A percentile compares a stretch with the other conserved stretches of the same genome.
phyloP scores from a whole-genome alignment of 2,329 filamentous ascomycete species.

The Ilyonectria mors-panacis region DNA sequence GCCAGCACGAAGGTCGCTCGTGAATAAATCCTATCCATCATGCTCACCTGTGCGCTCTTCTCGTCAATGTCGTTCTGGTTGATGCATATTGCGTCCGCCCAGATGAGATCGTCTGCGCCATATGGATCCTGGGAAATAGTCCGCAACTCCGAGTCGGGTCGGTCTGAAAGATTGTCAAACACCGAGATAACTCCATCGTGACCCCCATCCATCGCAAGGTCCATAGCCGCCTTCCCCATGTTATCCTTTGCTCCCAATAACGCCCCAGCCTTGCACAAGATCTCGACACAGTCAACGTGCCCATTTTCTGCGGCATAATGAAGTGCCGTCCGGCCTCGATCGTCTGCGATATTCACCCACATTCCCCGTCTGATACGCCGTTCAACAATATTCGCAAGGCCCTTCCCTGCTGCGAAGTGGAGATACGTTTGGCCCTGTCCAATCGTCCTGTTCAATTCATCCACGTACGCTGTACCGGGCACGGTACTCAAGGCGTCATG shows the following conservation, averaged over 20 bases:
- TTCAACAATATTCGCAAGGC: slow-evolving; percentile 15
- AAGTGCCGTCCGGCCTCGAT: slow-evolving; percentile 30
- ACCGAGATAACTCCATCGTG: slow-evolving; percentile 31
- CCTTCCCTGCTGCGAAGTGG: slow-evolving; percentile 29
- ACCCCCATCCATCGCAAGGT: slow-evolving; percentile 33
- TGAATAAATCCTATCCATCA: slow-evolving; percentile 51
- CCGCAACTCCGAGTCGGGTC: slow-evolving; percentile 20
- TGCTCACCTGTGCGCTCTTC: slow-evolving; percentile 46
- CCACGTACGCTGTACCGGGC: slow-evolving; percentile 24
- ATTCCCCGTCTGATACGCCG: slow-evolving; percentile 34
- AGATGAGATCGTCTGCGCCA: slow-evolving; percentile 38
- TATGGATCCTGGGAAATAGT: neutral
- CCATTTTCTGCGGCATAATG: slow-evolving; percentile 38
- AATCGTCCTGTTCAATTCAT: slow-evolving; percentile 28
- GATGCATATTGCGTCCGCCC: slow-evolving; percentile 52
- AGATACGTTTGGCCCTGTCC: slow-evolving; percentile 29
- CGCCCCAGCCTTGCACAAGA: slow-evolving; percentile 27
- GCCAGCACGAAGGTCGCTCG: slow-evolving; percentile 43
- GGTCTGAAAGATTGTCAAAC: slow-evolving; percentile 20
- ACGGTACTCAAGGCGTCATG: slow-evolving; percentile 39
- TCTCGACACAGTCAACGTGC: slow-evolving; percentile 26
- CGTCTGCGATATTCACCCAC: slow-evolving; percentile 29
- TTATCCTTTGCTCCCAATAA: slow-evolving; percentile 22
- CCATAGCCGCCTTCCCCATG: slow-evolving; percentile 30
- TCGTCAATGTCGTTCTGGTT: slow-evolving; percentile 46